Evolutionary conservation across 306 rosid genomes (phyloP), one percentile per base, ranked within the genome.

Genomic region (Castanea crenata): DNA sequence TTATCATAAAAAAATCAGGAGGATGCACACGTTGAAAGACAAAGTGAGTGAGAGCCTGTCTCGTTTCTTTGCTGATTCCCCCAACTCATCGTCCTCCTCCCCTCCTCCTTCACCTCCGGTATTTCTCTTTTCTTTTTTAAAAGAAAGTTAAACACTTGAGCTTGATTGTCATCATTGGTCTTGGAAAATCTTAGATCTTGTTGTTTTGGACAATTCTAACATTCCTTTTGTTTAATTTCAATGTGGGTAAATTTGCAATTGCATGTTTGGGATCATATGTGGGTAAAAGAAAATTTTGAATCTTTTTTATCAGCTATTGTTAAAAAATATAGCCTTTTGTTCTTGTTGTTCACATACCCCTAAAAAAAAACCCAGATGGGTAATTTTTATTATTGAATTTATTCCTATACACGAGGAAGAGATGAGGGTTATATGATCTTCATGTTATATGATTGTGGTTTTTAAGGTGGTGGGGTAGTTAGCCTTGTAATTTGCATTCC

Each of bases 11-110:
- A 61, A 16, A 38, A 27, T 46, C 74, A 72, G 68, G 52, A 92
- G 63, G 52, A 92, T 91, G 99, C 10, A 86, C n/a, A 23, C 93
- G 55, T 81, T 96, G 64, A 96, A 78, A 78, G 92, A 93, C 6
- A 96, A 87, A 72, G 87, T 96, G 23, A 73, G 91, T 2, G 88
- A 85, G 79, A 95, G 81, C 82, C 59, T 95, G 18, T 88, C 93
- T 6, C 80, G 90, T 84, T 76, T 93, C 74, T 87, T 96, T 77
- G 74, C 88, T 20, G 85, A 86, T 82, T 78, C 94, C 44, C 69
- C 96, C 32, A 77, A 1, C 79, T 52, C 86, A 4, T 25, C 80
- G 0, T 71, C 86, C 67, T 64, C 85, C 13, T 55, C 85, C 13
- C 44, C 78, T 52, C 19, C 73, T 62, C 27, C 89, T 55, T 55